A percentile compares a stretch with the other conserved stretches of the same genome.
Evolutionary conservation across 495 filamentous ascomycete genomes (phyloP).

Genomic region (Lasiosphaeris hirsuta): DNA sequence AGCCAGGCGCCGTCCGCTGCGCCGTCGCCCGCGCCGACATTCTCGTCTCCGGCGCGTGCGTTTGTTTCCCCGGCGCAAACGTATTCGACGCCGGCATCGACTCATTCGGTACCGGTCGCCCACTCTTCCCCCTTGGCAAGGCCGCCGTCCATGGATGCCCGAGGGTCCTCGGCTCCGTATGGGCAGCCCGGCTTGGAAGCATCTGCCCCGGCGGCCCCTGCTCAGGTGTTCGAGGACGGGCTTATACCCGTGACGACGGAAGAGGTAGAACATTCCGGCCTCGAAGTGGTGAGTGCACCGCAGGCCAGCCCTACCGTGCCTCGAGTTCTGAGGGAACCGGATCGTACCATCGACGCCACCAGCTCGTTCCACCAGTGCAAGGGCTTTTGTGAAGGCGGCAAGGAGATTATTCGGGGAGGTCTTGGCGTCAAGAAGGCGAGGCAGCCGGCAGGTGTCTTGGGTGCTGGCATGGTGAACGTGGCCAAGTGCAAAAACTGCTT

Average conservation of each 20-base stretch:
- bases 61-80: too few species aligned
- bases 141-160: too few species aligned
- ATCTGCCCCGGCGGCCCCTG: not conserved
- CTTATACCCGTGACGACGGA: constrained; percentile 35
- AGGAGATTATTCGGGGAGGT: constrained; percentile 32
- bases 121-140: too few species aligned
- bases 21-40: too few species aligned
- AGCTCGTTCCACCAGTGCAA: constrained; percentile 42
- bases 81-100: too few species aligned
- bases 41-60: too few species aligned
- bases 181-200: too few species aligned
- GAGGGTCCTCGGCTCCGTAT: too few species aligned
- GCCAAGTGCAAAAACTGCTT: constrained; percentile 41
- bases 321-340: constrained; percentile 16
- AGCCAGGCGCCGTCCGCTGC: too few species aligned
- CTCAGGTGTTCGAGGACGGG: constrained; percentile 24
- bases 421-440: constrained; percentile 38
- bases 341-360: constrained; percentile 30
- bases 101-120: too few species aligned
- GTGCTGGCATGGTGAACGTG: constrained; percentile 25
- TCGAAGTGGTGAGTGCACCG: constrained; percentile 10
- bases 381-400: constrained; percentile 43
- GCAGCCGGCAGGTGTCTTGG: constrained; percentile 27
- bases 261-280: constrained; percentile 4
- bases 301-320: too few species aligned